These are phyloP conservation scores for Castanospermum australe DNA, from an alignment of 306 rosid species.

Conservation along the genomic window DNA sequence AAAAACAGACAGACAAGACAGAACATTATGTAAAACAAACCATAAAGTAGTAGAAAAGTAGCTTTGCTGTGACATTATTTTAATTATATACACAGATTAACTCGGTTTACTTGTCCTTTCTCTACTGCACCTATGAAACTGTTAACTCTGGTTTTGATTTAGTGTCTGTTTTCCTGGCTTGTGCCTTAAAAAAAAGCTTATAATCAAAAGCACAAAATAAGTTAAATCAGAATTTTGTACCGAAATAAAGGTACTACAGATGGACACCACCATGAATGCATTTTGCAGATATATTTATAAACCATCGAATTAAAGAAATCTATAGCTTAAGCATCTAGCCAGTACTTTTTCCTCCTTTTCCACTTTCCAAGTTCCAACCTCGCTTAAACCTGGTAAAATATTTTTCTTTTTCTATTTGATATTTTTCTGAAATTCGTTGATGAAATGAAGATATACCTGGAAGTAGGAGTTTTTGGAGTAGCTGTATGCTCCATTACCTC, in stretches of 20 bases:
- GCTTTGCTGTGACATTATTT: background rate
- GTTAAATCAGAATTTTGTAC: no score
- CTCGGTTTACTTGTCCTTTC: background rate
- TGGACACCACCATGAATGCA: background rate
- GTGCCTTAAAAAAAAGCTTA: no score
- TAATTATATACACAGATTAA: background rate
- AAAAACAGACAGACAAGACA: background rate
- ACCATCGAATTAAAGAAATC: background rate
- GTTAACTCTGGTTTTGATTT: background rate
- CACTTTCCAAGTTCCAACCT: background rate
- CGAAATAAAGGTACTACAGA: background rate
- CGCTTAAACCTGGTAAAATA: no score
- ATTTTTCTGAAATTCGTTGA: background rate
- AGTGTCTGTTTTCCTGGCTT: no score
- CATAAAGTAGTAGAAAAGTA: background rate
- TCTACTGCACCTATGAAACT: background rate
- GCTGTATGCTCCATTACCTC: conserved; percentile 47
- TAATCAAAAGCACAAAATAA: no score
- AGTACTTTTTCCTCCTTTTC: background rate
- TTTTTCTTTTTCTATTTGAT: background rate
- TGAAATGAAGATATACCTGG: conserved; percentile 36
- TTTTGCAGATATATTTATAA: background rate
- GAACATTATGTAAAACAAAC: background rate
- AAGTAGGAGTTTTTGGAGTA: conserved; percentile 44
- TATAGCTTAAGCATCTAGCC: background rate